Evolutionary conservation across 208 protist genomes (phyloP).

Genomic region (Trypanosoma avium): DNA sequence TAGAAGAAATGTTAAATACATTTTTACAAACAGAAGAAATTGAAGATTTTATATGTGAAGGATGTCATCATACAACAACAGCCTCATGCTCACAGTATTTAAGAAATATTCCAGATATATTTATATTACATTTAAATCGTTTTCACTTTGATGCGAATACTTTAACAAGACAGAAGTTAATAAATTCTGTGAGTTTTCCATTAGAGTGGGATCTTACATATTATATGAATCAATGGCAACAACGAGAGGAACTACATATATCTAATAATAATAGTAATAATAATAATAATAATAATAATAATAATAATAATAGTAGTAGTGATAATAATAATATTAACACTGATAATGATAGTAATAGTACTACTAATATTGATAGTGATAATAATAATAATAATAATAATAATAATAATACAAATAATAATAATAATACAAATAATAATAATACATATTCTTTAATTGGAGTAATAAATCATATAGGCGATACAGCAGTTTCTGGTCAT

Average conservation of each 20-base stretch:
- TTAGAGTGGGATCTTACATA: conserved; percentile 56
- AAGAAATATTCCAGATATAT: conserved; percentile 67
- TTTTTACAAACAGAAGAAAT: conserved; percentile 68
- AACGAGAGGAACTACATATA: conserved; percentile 11
- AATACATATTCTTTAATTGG: conserved; percentile 24
- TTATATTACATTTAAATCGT: conserved; percentile 76
- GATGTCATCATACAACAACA: conserved; percentile 42
- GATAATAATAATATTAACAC: background rate
- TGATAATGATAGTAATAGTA: background rate
- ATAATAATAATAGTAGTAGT: background rate
- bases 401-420: background rate
- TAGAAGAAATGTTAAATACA: conserved; percentile 59
- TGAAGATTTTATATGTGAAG: conserved; percentile 70
- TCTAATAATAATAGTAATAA: background rate
- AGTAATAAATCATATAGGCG: conserved; percentile 73
- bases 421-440: background rate
- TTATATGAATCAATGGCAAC: conserved; percentile 56
- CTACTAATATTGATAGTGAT: background rate
- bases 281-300: background rate
- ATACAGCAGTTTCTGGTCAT: conserved; percentile 66
- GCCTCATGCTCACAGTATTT: conserved; percentile 78
- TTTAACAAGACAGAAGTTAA: conserved; percentile 66
- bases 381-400: background rate
- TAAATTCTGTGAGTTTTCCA: conserved; percentile 47
- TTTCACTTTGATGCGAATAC: conserved; percentile 76